A percentile compares a stretch with the other conserved stretches of the same genome.
Conservation (phyloP, 805 yeast genomes). For the Yarrowia yakushimensis region DNA sequence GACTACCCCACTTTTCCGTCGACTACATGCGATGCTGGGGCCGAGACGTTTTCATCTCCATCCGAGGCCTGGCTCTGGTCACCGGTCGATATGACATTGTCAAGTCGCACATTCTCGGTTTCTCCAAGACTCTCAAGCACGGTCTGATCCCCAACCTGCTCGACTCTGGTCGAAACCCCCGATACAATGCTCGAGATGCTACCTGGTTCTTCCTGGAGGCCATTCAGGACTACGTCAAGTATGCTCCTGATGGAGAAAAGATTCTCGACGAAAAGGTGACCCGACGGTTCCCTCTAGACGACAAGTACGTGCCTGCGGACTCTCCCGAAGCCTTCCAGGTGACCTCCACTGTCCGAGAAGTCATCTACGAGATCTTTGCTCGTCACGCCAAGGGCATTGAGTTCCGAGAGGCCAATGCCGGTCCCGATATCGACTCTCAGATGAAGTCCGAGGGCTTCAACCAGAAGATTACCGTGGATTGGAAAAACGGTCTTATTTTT, state of each 20-base stretch:
- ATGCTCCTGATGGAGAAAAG: conserved; percentile 64
- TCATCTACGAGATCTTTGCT: conserved; percentile 74
- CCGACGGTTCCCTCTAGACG: conserved; percentile 88
- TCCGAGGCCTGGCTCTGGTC: conserved; percentile 74
- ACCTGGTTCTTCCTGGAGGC: conserved; percentile 91
- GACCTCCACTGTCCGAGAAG: conserved; percentile 65
- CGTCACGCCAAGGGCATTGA: conserved; percentile 87
- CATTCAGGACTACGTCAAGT: conserved; percentile 72
- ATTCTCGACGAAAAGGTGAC: conserved; percentile 69
- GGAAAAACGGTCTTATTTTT: conserved; percentile 80
- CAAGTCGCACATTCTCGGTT: conserved; percentile 71
- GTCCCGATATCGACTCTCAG: conserved; percentile 79
- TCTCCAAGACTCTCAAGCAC: conserved; percentile 88
- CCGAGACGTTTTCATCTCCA: conserved; percentile 85
- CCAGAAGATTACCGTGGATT: conserved; percentile 74
- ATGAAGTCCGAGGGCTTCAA: conserved; percentile 93
- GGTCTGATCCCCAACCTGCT: conserved; percentile 91
- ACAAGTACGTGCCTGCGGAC: conserved; percentile 63
- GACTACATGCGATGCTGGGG: conserved; percentile 99
- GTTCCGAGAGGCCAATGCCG: conserved; percentile 94
- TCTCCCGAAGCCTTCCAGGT: conserved; percentile 74
- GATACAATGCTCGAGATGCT: conserved; percentile 95
- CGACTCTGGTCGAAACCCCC: conserved; percentile 90
- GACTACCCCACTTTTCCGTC: conserved; percentile 87
- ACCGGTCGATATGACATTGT: conserved; percentile 81